Base-by-base conservation (phyloP, 2,329 filamentous ascomycete species). In the Calonectria pteridis region DNA sequence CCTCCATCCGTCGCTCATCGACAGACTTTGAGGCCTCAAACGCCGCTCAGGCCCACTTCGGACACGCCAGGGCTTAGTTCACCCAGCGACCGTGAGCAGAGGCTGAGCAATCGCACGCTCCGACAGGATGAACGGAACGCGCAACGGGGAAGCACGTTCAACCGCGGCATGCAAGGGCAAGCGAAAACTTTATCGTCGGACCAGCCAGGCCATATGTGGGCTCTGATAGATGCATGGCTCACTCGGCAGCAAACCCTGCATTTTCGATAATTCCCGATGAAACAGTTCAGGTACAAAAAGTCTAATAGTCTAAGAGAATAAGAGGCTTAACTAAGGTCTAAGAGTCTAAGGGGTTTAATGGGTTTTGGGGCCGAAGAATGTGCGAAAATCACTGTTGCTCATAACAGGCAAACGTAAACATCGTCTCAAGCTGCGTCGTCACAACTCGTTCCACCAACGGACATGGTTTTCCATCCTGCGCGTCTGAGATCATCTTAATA, bases 381-480 rank as follows among this genome's bases (percentile, higher is more conserved):
- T 46, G 43, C 43, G 3, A 23, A 46, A 23, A 23, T 46, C 43
- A 46, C 43, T 46, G 5, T 46, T 7, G 6, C n/a, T 46, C 1
- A 20, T 11, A 46, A n/a, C 4, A 9, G 40, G 50, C 26, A 53
- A 53, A 53, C 1, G 62, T 65, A 16, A 26, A 20, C 28, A 69
- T 58, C 46, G 23, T 65, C 20, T 58, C 68, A 28, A 70, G 26
- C 26, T 65, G 68, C 3, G 43, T 49, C 16, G 58, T 43, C 31
- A 70, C 46, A 6, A 70, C 46, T 26, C 46, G 58, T 18, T 49
- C 35, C 7, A 70, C 49, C 28, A 70, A 70, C 13, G 43, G 49
- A 26, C 53, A 33, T 5, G 59, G 68, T 10, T 35, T 31, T 6
- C 59, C 68, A n/a, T 49, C 55, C 20, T 65, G 58, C 20, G 68